Base-by-base conservation (phyloP, 768 basidiomycete genomes). In the Galerina sulciceps region DNA sequence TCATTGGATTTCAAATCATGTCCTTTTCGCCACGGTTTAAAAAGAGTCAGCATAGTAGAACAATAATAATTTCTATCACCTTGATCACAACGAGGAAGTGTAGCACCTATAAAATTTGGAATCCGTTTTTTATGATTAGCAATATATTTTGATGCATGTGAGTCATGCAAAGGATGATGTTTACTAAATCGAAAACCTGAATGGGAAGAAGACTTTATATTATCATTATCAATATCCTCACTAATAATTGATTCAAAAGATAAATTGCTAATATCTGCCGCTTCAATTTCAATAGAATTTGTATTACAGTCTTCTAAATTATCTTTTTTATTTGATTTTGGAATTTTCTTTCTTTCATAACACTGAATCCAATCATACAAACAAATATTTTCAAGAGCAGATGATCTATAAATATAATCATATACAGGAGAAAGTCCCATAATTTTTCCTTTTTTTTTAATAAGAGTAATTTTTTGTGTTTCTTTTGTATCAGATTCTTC, bases 31-130 rank as follows among this genome's bases (percentile, higher is more conserved):
- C 75, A 75, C 4, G 72, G 70, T 38, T 67, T 68, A 48, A 75
- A 72, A 2, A 74, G 57, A n/a, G 64, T 59, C 4, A 75, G 46
- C 72, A 75, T 74, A 9, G 68, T 65, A 8, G 45, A n/a, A 55
- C 71, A 72, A 58, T 74, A 76, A 36, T 62, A 71, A 43, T 73
- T 71, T 6, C 65, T 55, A 49, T 74, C 70, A 4, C 73, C 71
- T 38, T 62, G 36, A 53, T 77, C 76, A 50, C 43, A 43, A 48
- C 75, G 38, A 4, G 75, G 77, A 13, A 75, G 52, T 11, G 58
- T 46, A 2, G 64, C 72, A 4, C 74, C 75, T 15, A 71, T 44
- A 59, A 73, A 72, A 53, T 72, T 70, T 4, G 69, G 68, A 15
- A 74, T 59, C 18, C 2, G 26, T 13, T 9, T 44, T 17, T 47